These are phyloP conservation scores for Hypoxylon fragiforme DNA, from an alignment of 495 filamentous ascomycete species.

Conservation along the genomic window DNA sequence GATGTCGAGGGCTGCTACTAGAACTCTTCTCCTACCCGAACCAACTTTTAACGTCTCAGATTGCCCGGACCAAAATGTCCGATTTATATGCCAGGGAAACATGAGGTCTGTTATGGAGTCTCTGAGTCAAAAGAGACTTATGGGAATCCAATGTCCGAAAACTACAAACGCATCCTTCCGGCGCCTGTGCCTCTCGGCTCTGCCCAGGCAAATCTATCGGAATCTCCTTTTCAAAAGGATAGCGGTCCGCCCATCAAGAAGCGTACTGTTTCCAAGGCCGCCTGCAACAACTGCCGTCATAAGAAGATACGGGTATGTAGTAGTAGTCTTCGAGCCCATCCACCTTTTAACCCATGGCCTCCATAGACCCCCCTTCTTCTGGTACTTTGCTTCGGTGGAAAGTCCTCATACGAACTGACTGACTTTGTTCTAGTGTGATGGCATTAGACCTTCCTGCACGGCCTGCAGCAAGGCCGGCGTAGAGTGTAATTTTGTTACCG, in stretches of 20 bases:
- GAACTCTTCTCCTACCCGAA: conserved; percentile 8
- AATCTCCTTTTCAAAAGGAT: conserved; percentile 17
- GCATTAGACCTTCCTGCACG: conserved; percentile 24
- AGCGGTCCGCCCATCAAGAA: conserved; percentile 29
- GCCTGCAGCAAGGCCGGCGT: conserved; percentile 19
- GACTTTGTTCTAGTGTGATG: conserved; percentile 25
- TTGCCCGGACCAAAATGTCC: conserved; percentile 15
- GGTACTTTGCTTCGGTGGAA: neutral
- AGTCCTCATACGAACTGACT: neutral
- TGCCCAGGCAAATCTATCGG: conserved; percentile 13
- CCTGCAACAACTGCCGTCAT: conserved; percentile 29
- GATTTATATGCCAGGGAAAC: conserved; percentile 12
- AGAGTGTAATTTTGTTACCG: conserved; percentile 29
- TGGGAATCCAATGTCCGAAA: conserved; percentile 28
- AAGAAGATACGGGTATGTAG: conserved; percentile 28
- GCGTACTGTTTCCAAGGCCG: conserved; percentile 31
- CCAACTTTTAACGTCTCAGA: conserved; percentile 19
- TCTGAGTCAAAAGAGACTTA: conserved; percentile 9
- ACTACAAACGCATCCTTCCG: conserved; percentile 29
- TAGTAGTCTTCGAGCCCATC: no score
- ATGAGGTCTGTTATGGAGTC: conserved; percentile 26
- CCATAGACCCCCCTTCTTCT: neutral
- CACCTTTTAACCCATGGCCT: no score
- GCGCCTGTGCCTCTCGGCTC: conserved; percentile 25
- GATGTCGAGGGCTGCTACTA: conserved; percentile 17